Conservation (phyloP, 2,329 filamentous ascomycete genomes). For the Pyrenophora graminea region DNA sequence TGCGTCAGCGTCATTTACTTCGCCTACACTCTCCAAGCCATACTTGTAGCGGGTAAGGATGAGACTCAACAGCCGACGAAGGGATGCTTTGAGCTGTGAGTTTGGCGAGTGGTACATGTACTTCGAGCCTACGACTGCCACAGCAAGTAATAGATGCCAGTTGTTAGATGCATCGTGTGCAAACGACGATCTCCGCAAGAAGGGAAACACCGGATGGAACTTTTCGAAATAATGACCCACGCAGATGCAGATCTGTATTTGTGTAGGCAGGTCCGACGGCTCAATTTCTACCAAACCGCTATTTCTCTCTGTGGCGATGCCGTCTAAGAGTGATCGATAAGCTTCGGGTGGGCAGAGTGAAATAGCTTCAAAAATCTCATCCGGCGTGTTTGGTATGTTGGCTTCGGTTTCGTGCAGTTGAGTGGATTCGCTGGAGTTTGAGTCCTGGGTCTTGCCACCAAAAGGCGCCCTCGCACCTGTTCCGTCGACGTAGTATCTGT, state of each 20-base stretch:
- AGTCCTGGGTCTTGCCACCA: constrained; percentile 12
- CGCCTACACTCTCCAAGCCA: not conserved
- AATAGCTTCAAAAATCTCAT: not conserved
- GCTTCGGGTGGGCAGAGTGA: not conserved
- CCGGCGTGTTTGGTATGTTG: not conserved
- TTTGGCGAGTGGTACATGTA: constrained; percentile 16
- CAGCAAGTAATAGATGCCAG: constrained; percentile 30
- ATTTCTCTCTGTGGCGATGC: constrained; percentile 10
- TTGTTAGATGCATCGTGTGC: constrained; percentile 5
- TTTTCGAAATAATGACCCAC: constrained; percentile 32
- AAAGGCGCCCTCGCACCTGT: constrained; percentile 20
- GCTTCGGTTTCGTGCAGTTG: not conserved
- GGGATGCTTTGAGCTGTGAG: not conserved
- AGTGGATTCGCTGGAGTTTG: not conserved
- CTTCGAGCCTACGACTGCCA: constrained; percentile 34
- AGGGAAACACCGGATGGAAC: constrained; percentile 36
- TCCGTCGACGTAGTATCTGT: constrained; percentile 20
- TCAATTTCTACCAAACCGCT: constrained; percentile 5
- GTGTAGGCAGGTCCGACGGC: constrained; percentile 24
- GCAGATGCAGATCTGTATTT: constrained; percentile 23
- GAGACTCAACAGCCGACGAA: constrained; percentile 3
- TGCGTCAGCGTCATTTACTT: not conserved
- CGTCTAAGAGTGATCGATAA: constrained; percentile 9
- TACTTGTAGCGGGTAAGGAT: constrained; percentile 1
- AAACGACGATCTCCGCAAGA: constrained; percentile 31